These are phyloP conservation scores for Phycomyces blakesleeanus DNA, from an alignment of 192 early-diverging fungal species.

Conservation along the genomic window DNA sequence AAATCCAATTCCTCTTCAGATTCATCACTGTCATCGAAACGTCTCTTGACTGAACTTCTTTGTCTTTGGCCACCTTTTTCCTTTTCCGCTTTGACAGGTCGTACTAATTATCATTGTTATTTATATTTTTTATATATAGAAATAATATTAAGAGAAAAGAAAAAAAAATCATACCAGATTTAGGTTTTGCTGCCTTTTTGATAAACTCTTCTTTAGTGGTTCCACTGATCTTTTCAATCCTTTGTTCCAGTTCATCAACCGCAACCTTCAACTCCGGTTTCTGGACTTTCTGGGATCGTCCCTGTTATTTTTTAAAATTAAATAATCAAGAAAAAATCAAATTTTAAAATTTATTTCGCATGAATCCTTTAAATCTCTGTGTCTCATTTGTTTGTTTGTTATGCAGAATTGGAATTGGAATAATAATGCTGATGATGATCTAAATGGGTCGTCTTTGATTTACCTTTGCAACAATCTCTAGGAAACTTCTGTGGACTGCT, in stretches of 20 bases:
- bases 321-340: not conserved
- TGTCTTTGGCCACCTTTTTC: not conserved
- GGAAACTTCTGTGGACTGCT: conserved; percentile 76
- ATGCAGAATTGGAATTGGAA: too few relatives aligned
- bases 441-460: too few relatives aligned
- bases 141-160: not conserved
- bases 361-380: too few relatives aligned
- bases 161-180: not conserved
- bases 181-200: conserved; percentile 1
- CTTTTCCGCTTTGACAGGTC: not conserved
- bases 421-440: too few relatives aligned
- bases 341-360: too few relatives aligned
- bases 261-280: conserved; percentile 76
- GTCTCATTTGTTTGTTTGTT: too few relatives aligned
- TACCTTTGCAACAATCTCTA: conserved; percentile 85
- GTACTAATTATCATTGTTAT: not conserved
- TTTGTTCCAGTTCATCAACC: conserved; percentile 84
- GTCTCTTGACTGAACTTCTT: not conserved
- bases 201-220: not conserved
- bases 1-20: conserved; percentile 2
- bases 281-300: conserved; percentile 52
- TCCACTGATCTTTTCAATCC: conserved; percentile 58
- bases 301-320: too few relatives aligned
- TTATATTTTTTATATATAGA: not conserved
- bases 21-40: conserved; percentile 5